Evolutionary conservation across 192 early-diverging fungal species (phyloP).

Genomic region (Backusella circina): DNA sequence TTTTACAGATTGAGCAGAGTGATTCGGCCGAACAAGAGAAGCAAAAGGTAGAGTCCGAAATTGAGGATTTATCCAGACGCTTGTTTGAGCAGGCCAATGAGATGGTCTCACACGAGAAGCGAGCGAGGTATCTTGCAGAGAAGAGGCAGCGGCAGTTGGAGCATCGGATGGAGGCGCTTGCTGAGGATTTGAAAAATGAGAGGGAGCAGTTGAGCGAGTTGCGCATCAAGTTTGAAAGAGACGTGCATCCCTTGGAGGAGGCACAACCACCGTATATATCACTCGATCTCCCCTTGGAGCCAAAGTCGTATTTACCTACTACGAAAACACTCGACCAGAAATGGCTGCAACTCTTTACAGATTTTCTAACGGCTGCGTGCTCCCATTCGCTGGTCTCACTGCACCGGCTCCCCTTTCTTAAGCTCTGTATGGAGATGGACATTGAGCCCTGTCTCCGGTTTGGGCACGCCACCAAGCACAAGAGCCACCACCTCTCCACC

Average conservation of each 20-base stretch:
- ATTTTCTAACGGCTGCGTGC: conserved; percentile 64
- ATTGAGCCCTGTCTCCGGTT: conserved; percentile 89
- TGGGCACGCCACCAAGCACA: conserved; percentile 48
- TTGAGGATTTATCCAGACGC: conserved; percentile 86
- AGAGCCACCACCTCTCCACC: conserved; percentile 71
- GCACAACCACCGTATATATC: conserved; percentile 4
- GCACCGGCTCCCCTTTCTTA: conserved; percentile 75
- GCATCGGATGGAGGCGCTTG: conserved; percentile 54
- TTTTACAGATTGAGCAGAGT: conserved; percentile 74
- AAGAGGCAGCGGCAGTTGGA: conserved; percentile 17
- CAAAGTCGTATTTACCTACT: background rate
- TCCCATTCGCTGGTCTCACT: conserved; percentile 63
- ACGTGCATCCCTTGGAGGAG: conserved; percentile 32
- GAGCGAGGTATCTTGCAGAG: conserved; percentile 38
- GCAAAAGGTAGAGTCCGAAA: conserved; percentile 82
- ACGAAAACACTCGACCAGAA: background rate
- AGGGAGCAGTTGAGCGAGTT: conserved; percentile 81
- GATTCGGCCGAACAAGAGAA: conserved; percentile 82
- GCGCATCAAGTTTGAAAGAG: conserved; percentile 61
- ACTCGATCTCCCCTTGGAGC: background rate
- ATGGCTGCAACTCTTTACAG: conserved; percentile 66
- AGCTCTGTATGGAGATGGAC: conserved; percentile 84
- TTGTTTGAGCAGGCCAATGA: conserved; percentile 92
- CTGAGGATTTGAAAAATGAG: conserved; percentile 62
- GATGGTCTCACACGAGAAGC: conserved; percentile 78